Conservation (phyloP, 2,329 filamentous ascomycete species). For the Colletotrichum limetticola region DNA sequence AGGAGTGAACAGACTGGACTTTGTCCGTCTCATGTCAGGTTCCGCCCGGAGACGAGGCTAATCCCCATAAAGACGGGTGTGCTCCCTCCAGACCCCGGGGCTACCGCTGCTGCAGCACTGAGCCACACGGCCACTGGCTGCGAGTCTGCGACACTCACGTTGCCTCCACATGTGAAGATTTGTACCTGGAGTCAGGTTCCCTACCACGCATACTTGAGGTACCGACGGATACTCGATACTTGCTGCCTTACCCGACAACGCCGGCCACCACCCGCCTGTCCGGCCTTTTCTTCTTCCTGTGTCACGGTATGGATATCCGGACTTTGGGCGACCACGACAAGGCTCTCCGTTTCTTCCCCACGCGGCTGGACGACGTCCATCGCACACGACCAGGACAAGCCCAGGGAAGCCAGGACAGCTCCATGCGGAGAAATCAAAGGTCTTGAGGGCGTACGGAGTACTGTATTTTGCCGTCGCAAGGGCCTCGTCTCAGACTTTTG, state of each 20-base stretch:
- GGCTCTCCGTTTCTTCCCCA: neutral
- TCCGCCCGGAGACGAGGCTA: constrained; percentile 15
- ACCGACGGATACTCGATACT: too few relatives aligned
- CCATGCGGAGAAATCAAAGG: neutral
- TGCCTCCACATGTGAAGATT: constrained; percentile 13
- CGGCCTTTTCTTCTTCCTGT: constrained; percentile 17
- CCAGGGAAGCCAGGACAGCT: neutral
- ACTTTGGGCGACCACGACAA: neutral
- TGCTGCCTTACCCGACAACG: neutral
- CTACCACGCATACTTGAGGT: neutral
- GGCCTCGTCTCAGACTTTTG: constrained; percentile 5
- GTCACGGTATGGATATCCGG: neutral
- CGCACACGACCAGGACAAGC: neutral
- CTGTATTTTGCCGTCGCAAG: neutral
- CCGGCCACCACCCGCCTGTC: neutral
- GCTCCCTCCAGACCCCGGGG: constrained; percentile 9
- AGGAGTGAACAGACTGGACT: constrained; percentile 14
- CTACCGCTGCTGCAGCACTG: constrained; percentile 16
- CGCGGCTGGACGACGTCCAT: neutral
- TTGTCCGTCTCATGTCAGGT: neutral
- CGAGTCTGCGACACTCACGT: neutral
- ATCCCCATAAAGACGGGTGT: constrained; percentile 3
- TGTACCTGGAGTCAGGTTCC: neutral
- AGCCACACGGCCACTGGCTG: neutral
- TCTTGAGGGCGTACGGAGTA: neutral